Base-by-base conservation (phyloP, 768 basidiomycete genomes). In the Gymnopilus junonius region DNA sequence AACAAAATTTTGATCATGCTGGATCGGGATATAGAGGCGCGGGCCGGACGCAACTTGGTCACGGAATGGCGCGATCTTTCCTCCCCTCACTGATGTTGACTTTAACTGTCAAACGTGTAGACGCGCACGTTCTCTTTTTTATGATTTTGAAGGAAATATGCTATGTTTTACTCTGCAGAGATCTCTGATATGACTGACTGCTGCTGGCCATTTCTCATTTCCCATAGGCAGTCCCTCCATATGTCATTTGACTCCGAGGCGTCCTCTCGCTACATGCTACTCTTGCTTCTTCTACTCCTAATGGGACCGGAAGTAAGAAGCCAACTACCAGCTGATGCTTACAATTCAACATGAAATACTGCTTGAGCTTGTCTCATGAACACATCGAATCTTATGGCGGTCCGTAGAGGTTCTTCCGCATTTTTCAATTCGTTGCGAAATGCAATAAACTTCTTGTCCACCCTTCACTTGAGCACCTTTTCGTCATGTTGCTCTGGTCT, bases 21-120 rank as follows among this genome's bases (percentile, higher is more conserved):
- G 37, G 34, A 65, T 61, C 20, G 59, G 55, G 35, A 60, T 31
- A 50, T 43, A 51, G 39, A 40, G n/a, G 34, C 40, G 25, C 62
- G 50, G 56, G 42, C 29, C 48, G 48, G 48, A 51, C 48, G 48
- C 31, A 53, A 39, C 20, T 21, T 53, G 21, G 46, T 50, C 61
- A 62, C 51, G 37, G 48, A 57, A 61, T 59, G 43, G 58, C 64
- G 55, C 32, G 55, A 61, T 58, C 34, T 48, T 48, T 48, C 45
- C 27, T 48, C 27, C 27, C 37, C 37, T 39, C 17, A 20, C 15
- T 17, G 40, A n/a, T 5, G 20, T 20, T n/a, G n/a, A 42, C 15
- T n/a, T n/a, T n/a, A n/a, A 42, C 8, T 4, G n/a, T n/a, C 17
- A n/a, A 1, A n/a, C 20, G 7, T 17, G 17, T 39, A 20, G 5